Percentiles rank a stretch among this genome's conserved stretches.
Conservation (phyloP, 345 rosid genomes). For the Populus tremula region DNA sequence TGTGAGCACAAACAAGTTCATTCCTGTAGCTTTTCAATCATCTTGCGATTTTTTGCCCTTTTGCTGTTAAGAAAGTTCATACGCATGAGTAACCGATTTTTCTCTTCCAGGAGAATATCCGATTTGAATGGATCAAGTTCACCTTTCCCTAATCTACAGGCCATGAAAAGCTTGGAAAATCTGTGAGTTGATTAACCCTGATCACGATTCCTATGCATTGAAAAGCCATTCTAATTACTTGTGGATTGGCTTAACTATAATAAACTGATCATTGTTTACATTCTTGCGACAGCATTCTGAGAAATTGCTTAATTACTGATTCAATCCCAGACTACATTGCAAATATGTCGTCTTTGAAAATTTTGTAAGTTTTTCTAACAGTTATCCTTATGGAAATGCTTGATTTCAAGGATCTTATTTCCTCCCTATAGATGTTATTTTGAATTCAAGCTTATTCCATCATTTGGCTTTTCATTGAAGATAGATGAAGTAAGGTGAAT, state of each 20-base stretch:
- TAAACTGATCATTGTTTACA: background rate
- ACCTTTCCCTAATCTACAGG: slow-evolving; percentile 47
- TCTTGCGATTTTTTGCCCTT: background rate
- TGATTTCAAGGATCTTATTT: background rate
- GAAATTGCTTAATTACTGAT: slow-evolving; percentile 56
- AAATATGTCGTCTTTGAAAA: slow-evolving; percentile 24
- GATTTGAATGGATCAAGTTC: slow-evolving; percentile 55
- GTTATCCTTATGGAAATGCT: background rate
- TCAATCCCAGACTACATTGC: slow-evolving; percentile 53
- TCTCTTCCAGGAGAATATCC: slow-evolving; percentile 51
- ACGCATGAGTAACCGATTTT: background rate
- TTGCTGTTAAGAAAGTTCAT: background rate
- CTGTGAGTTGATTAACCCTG: slow-evolving; percentile 47
- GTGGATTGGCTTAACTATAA: background rate
- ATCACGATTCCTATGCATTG: background rate
- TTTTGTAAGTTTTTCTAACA: slow-evolving; percentile 50
- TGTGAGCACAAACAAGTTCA: slow-evolving; percentile 44
- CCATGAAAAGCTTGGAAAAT: slow-evolving; percentile 7
- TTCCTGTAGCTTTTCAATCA: background rate
- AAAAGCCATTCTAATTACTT: too few relatives aligned
- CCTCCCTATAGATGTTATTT: too few relatives aligned
- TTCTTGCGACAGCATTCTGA: slow-evolving; percentile 43
- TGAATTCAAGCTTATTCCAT: too few relatives aligned
- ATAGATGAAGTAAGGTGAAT: too few relatives aligned
- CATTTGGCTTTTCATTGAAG: too few relatives aligned